A percentile compares a stretch with the other conserved stretches of the same genome.
These are phyloP conservation scores for Dryas integrifolia DNA, from an alignment of 331 rosid genomes.

Conservation along the genomic window DNA sequence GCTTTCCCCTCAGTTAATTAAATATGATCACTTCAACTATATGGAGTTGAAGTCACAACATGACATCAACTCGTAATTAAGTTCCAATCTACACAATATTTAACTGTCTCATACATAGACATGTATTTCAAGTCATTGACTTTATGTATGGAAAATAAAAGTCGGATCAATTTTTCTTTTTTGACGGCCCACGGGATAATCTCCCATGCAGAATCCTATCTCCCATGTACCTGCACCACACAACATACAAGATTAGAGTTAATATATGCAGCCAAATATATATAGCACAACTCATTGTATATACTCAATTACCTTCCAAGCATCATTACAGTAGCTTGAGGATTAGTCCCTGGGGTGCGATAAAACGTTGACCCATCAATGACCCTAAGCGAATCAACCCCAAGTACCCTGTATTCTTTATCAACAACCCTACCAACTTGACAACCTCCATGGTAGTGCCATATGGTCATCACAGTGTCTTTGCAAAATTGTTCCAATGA, in stretches of 20 bases:
- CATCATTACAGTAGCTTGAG: constrained; percentile 85
- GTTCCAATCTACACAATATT: constrained; percentile 7
- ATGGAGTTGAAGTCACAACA: background rate
- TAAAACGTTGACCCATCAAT: constrained; percentile 70
- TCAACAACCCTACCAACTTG: constrained; percentile 60
- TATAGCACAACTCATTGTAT: no score
- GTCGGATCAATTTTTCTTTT: constrained; percentile 20
- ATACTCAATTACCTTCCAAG: constrained; percentile 56
- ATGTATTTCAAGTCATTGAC: background rate
- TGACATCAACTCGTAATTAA: background rate
- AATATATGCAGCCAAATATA: no score
- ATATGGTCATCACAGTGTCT: constrained; percentile 68
- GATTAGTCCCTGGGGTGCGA: constrained; percentile 65
- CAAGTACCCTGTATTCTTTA: constrained; percentile 49
- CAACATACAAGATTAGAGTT: background rate
- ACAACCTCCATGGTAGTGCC: constrained; percentile 88
- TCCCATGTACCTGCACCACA: constrained; percentile 59
- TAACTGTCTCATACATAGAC: background rate
- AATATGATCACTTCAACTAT: no score
- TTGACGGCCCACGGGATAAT: background rate
- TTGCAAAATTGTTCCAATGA: constrained; percentile 66
- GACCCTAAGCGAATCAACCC: constrained; percentile 60
- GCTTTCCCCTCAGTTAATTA: no score
- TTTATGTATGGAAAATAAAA: constrained; percentile 4
- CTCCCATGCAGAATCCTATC: constrained; percentile 42